Percentiles rank a stretch among this genome's conserved stretches.
Conservation (phyloP, 2,329 filamentous ascomycete genomes). For the Xylariomycetidae sp. region DNA sequence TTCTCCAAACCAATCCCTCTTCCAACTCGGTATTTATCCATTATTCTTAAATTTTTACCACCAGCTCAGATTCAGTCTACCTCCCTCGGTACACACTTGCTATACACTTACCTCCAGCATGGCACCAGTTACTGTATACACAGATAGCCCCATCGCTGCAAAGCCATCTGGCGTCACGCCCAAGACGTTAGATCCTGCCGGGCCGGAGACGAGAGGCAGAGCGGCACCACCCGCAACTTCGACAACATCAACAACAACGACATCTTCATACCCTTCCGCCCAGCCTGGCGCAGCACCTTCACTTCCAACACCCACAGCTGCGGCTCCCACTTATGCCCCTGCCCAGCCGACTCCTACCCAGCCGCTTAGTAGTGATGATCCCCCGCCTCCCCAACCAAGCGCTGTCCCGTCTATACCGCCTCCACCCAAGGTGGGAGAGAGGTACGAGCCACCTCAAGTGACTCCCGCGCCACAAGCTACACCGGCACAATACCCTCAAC, state of each 20-base stretch:
- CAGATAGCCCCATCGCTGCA: constrained; percentile 53
- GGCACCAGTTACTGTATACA: constrained; percentile 58
- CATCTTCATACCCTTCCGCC: constrained; percentile 34
- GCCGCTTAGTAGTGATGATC: constrained; percentile 29
- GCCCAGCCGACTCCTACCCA: constrained; percentile 40
- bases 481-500: constrained; percentile 35
- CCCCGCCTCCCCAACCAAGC: constrained; percentile 54
- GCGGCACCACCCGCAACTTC: constrained; percentile 18
- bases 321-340: constrained; percentile 28
- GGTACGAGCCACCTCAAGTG: constrained; percentile 30
- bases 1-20: no score
- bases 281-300: constrained; percentile 43
- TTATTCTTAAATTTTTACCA: not conserved
- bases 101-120: constrained; percentile 34
- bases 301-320: constrained; percentile 39
- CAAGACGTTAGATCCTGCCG: constrained; percentile 17
- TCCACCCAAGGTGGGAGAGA: constrained; percentile 48
- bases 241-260: constrained; percentile 26
- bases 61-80: not conserved
- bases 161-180: constrained; percentile 40
- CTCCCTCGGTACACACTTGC: no score
- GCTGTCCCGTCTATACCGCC: constrained; percentile 51
- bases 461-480: constrained; percentile 24
- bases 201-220: constrained; percentile 5
- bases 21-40: not conserved